These are phyloP conservation scores for Picea glauca DNA, from an alignment of 75 land plant species.

Conservation along the genomic window DNA sequence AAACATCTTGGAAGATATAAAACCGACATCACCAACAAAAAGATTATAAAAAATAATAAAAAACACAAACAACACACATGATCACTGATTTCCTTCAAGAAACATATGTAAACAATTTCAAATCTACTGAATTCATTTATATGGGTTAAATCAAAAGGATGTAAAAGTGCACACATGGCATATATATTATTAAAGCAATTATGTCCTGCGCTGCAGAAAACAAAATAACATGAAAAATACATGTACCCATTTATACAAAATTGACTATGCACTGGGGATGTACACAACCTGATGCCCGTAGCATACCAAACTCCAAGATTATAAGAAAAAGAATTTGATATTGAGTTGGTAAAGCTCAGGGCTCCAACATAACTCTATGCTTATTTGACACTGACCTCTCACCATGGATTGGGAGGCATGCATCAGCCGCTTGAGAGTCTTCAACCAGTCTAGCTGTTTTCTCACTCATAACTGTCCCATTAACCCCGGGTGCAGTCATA, in stretches of 20 bases:
- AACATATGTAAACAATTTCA: neutral
- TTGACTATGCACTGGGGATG: too few relatives aligned
- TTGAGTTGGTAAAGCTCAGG: neutral
- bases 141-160: neutral
- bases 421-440: too few relatives aligned
- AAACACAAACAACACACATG: too few relatives aligned
- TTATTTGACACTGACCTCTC: too few relatives aligned
- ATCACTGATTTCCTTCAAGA: neutral
- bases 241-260: neutral
- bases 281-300: too few relatives aligned
- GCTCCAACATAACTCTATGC: neutral
- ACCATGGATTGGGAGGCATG: too few relatives aligned
- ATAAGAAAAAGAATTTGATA: neutral
- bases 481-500: too few relatives aligned
- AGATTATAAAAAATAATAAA: neutral
- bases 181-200: neutral
- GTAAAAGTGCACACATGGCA: neutral
- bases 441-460: too few relatives aligned
- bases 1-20: neutral
- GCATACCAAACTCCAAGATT: too few relatives aligned
- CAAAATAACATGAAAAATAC: neutral
- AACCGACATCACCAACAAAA: neutral
- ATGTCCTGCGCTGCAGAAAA: neutral
- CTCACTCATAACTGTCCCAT: too few relatives aligned
- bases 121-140: neutral